Base-by-base conservation (phyloP, 805 yeast species). In the Spathaspora hagerdaliae region DNA sequence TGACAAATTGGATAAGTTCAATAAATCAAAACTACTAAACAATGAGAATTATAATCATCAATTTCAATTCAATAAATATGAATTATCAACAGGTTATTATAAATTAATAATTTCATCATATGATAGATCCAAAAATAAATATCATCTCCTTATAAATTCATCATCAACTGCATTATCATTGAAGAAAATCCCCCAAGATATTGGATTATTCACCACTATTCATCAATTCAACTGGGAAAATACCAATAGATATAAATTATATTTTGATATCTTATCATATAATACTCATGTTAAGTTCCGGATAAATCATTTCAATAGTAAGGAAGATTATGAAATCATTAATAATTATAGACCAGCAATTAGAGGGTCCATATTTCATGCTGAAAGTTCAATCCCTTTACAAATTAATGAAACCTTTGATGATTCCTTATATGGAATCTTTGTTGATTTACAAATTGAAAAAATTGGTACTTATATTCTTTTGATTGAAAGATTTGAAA, bases 401-500 rank as follows among this genome's bases (percentile, higher is more conserved):
- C 53, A 58, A 32, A 56, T 71, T 14, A 70, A 67, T 43, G 64
- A 64, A 27, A 44, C 52, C 11, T 77, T 78, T 72, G 63, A 62
- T 44, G 73, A 71, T 45, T 60, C 65, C 19, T 49, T 74, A 7
- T 73, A 71, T 54, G 82, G 82, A 0, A 55, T 72, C 3, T 76
- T 70, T 50, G 54, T 71, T 13, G 69, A 69, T 37, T 59, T 63
- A 39, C 35, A 36, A 4, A 38, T 65, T 3, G 55, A 55, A 0
- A 47, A 44, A 2, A 59, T 63, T 2, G 71, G 65, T 0, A 50
- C 47, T 5, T 72, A 74, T 44, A 60, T 74, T 4, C 47, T 77
- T 7, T 54, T 77, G 19, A 58, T 75, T n/a, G 82, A 77, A 51
- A 53, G 82, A 35, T 73, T 77, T 46, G 82, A 77, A 48, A 52